Conservation (phyloP, 768 basidiomycete species). For the Boletales sp. region DNA sequence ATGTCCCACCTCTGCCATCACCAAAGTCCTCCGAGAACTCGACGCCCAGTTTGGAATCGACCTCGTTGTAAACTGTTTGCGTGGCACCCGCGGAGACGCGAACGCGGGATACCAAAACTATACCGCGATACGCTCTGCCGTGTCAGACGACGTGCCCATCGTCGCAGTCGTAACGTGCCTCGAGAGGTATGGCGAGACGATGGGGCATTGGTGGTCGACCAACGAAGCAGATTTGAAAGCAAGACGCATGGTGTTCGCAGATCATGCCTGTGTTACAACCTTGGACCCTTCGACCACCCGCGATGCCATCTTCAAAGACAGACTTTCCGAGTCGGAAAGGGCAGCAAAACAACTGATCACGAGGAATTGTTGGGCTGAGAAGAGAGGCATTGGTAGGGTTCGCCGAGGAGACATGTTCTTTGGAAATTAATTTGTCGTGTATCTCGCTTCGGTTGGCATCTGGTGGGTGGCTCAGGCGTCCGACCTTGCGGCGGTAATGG, state of each 20-base stretch:
- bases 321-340: constrained; percentile 20
- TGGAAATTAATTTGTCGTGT: constrained; percentile 25
- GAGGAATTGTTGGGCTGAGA: constrained; percentile 27
- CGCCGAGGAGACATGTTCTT: constrained; percentile 25
- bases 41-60: constrained; percentile 25
- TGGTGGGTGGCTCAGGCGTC: not conserved
- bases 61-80: constrained; percentile 27
- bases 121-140: constrained; percentile 23
- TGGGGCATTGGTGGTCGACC: constrained; percentile 38
- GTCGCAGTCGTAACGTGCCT: constrained; percentile 29
- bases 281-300: constrained; percentile 15
- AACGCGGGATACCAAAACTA: constrained; percentile 29
- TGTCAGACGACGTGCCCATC: constrained; percentile 31
- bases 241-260: constrained; percentile 34
- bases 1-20: constrained; percentile 20
- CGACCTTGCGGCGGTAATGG: not conserved
- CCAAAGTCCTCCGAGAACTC: constrained; percentile 26
- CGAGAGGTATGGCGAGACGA: constrained; percentile 28
- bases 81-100: constrained; percentile 26
- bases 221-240: constrained; percentile 33
- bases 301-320: constrained; percentile 21
- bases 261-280: constrained; percentile 40
- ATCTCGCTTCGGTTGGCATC: constrained; percentile 13
- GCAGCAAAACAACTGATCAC: constrained; percentile 20
- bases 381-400: constrained; percentile 16